Conservation (phyloP, 345 rosid species). For the Geranium brycei region DNA sequence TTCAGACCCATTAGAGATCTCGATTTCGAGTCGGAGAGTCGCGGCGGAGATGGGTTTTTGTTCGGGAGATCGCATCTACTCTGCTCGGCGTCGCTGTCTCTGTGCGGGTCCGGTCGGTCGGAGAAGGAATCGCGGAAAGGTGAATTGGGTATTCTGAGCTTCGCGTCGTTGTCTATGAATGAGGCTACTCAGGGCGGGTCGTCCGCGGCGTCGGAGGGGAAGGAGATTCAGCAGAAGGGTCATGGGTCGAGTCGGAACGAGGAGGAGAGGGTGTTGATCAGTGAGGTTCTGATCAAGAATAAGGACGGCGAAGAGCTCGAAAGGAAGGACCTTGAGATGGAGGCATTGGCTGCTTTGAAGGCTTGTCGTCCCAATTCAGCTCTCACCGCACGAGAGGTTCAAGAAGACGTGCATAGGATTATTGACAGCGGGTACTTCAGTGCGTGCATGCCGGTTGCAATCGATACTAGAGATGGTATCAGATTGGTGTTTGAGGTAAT, state of each 20-base stretch:
- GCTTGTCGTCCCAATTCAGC: constrained; percentile 85
- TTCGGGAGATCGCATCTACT: constrained; percentile 20
- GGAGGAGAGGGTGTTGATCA: constrained; percentile 80
- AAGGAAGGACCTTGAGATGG: constrained; percentile 77
- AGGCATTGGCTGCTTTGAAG: constrained; percentile 70
- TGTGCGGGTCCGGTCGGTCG: constrained; percentile 13
- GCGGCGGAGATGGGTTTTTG: no score
- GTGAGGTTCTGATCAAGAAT: constrained; percentile 84
- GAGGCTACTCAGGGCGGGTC: constrained; percentile 17
- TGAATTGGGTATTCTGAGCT: background rate
- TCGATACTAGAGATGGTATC: constrained; percentile 88
- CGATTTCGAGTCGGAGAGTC: background rate
- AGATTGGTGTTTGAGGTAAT: constrained; percentile 75
- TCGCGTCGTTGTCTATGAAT: background rate
- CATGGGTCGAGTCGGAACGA: constrained; percentile 32
- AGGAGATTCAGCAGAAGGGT: constrained; percentile 24
- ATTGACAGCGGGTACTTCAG: constrained; percentile 77
- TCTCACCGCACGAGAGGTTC: constrained; percentile 68
- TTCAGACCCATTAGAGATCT: background rate
- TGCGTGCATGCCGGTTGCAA: constrained; percentile 83
- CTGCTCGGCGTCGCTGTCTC: constrained; percentile 40
- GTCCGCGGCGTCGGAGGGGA: constrained; percentile 16
- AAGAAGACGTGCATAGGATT: constrained; percentile 89
- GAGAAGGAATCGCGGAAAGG: background rate
- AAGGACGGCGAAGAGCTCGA: constrained; percentile 90